Percentiles rank a stretch among this genome's conserved stretches.
phyloP scores from a whole-genome alignment of 176 grass and related monocot species.

The Zoysia japonica region DNA sequence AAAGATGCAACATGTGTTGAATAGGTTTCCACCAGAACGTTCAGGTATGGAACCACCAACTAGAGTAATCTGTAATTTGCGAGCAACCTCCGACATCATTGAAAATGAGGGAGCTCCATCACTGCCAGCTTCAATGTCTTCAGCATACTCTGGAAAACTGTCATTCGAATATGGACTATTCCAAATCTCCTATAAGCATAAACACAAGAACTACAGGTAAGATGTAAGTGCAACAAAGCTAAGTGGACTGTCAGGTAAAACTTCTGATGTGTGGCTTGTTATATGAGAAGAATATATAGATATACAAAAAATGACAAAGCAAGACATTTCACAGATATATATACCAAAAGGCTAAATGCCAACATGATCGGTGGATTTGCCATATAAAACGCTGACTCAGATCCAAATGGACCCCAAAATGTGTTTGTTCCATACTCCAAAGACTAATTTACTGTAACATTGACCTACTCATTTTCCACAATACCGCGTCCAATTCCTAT shows the following conservation, averaged over 20 bases:
- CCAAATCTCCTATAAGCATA: slow-evolving; percentile 84
- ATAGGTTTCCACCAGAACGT: slow-evolving; percentile 66
- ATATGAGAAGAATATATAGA: too few species aligned
- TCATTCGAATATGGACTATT: slow-evolving; percentile 94
- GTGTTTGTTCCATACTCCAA: too few species aligned
- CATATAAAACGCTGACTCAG: too few species aligned
- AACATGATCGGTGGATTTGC: too few species aligned
- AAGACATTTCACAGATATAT: too few species aligned
- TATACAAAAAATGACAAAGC: too few species aligned
- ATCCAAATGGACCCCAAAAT: too few species aligned
- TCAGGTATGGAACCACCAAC: slow-evolving; percentile 97
- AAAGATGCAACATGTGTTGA: slow-evolving; percentile 90
- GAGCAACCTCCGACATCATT: slow-evolving; percentile 84
- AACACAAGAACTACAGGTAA: neutral
- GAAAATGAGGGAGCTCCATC: slow-evolving; percentile 82
- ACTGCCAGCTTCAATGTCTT: slow-evolving; percentile 84
- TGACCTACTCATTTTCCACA: neutral
- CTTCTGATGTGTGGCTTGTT: too few species aligned
- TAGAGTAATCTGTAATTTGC: slow-evolving; percentile 69
- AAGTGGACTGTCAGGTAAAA: too few species aligned
- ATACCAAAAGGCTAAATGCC: too few species aligned
- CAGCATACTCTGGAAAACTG: slow-evolving; percentile 85
- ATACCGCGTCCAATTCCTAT: neutral
- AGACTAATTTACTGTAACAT: too few species aligned
- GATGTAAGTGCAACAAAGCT: too few species aligned